Percentiles rank a stretch among this genome's conserved stretches.
Evolutionary conservation across 306 rosid genomes (phyloP).

Genomic region (Astragalus membranaceus): DNA sequence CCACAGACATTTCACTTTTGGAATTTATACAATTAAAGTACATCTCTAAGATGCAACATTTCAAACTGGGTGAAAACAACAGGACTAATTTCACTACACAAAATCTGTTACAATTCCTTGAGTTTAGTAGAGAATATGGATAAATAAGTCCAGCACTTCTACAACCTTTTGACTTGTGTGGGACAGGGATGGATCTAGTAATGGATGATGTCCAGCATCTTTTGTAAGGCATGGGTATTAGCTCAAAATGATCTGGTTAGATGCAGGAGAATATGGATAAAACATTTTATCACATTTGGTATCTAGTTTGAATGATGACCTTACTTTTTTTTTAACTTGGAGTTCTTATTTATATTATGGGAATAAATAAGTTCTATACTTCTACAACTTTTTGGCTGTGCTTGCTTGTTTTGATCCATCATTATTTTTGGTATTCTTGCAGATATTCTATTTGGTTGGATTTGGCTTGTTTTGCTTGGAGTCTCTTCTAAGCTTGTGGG

Average conservation of each 20-base stretch:
- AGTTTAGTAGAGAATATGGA: slow-evolving; percentile 20
- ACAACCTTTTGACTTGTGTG: too few relatives aligned
- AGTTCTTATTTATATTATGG: not conserved
- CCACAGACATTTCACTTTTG: slow-evolving; percentile 35
- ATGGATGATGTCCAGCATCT: not conserved
- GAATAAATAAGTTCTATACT: not conserved
- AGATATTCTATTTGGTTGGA: slow-evolving; percentile 90
- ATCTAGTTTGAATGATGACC: not conserved
- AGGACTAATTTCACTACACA: not conserved
- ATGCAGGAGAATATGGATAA: not conserved
- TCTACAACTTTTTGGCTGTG: not conserved
- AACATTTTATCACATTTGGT: not conserved
- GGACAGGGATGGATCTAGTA: too few relatives aligned
- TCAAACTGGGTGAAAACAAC: slow-evolving; percentile 11
- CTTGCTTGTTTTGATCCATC: slow-evolving; percentile 8
- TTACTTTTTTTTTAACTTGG: not conserved
- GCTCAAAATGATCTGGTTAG: not conserved
- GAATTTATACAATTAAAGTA: slow-evolving; percentile 17
- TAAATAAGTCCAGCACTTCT: too few relatives aligned
- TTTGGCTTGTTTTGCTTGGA: slow-evolving; percentile 85
- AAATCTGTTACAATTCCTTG: slow-evolving; percentile 15
- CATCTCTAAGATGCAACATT: not conserved
- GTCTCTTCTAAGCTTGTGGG: too few relatives aligned
- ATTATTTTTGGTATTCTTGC: slow-evolving; percentile 22
- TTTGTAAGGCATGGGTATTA: not conserved